Evolutionary conservation across 1,139 yeast genomes (phyloP).

Genomic region (Debaryomyces nepalensis): DNA sequence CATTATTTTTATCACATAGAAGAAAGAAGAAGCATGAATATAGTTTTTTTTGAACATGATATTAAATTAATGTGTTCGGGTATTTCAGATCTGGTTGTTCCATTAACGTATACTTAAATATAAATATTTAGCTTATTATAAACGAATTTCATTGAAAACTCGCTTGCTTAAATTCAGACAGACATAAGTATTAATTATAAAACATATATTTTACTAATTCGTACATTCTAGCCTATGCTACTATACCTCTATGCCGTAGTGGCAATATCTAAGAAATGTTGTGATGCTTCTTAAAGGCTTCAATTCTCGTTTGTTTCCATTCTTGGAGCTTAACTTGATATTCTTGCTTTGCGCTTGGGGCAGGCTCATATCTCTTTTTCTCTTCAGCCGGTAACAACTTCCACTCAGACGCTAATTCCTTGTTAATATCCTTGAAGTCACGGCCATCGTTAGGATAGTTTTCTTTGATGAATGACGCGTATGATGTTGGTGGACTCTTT

Average conservation of each 20-base stretch:
- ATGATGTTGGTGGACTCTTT: conserved; percentile 35
- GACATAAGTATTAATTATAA: not conserved
- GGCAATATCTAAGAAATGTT: conserved; percentile 4
- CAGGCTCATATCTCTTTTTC: conserved; percentile 33
- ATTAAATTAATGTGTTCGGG: conserved; percentile 5
- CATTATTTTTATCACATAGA: conserved; percentile 10
- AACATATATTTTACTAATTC: not conserved
- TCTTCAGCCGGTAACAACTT: conserved; percentile 32
- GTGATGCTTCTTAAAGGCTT: conserved; percentile 23
- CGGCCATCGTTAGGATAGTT: conserved; percentile 32
- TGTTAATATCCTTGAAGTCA: conserved; percentile 30
- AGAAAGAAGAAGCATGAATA: conserved; percentile 10
- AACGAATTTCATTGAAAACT: not conserved
- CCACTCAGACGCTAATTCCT: conserved; percentile 37
- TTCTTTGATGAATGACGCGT: conserved; percentile 37
- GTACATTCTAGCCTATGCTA: too few species aligned
- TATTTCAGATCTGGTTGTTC: conserved; percentile 1
- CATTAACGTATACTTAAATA: conserved; percentile 1
- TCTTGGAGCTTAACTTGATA: conserved; percentile 27
- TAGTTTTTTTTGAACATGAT: conserved; percentile 5
- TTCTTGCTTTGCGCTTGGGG: conserved; percentile 24
- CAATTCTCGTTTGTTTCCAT: conserved; percentile 37
- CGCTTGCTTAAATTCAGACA: not conserved
- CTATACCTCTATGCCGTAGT: too few species aligned
- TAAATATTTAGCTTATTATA: conserved; percentile 6